These are phyloP conservation scores for Mariannaea elegans DNA, from an alignment of 2,329 filamentous ascomycete genomes.

Conservation along the genomic window DNA sequence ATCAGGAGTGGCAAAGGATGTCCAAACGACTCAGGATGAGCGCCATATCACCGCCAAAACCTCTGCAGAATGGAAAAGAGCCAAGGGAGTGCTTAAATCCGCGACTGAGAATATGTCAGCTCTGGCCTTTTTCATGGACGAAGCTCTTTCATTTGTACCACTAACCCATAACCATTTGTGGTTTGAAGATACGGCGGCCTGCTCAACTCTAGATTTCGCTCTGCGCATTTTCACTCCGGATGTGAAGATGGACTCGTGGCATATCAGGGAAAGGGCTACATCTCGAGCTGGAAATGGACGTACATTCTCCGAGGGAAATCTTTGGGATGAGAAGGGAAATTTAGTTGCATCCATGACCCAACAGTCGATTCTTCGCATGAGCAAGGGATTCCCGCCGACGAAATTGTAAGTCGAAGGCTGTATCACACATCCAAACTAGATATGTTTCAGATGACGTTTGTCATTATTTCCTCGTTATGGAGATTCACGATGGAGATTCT, in stretches of 20 bases:
- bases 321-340: conserved; percentile 55
- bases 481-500: no score
- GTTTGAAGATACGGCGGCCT: conserved; percentile 54
- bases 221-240: conserved; percentile 52
- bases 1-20: conserved; percentile 50
- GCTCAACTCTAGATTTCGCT: conserved; percentile 60
- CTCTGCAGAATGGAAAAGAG: conserved; percentile 54
- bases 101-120: conserved; percentile 47
- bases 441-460: no score
- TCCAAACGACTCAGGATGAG: conserved; percentile 47
- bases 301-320: conserved; percentile 53
- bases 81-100: conserved; percentile 28
- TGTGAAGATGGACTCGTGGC: conserved; percentile 52
- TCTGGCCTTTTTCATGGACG: conserved; percentile 56
- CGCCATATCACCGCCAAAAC: conserved; percentile 46
- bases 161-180: conserved; percentile 53
- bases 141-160: conserved; percentile 53
- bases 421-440: no score
- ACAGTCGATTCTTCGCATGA: conserved; percentile 49
- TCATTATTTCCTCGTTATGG: no score
- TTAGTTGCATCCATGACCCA: conserved; percentile 59
- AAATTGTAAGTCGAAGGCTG: conserved; percentile 19
- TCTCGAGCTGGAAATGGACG: conserved; percentile 50
- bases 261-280: conserved; percentile 52
- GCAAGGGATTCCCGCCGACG: conserved; percentile 4